Evolutionary conservation across 1,284 basidiomycete species (phyloP).

Genomic region (Marasmius sp.): DNA sequence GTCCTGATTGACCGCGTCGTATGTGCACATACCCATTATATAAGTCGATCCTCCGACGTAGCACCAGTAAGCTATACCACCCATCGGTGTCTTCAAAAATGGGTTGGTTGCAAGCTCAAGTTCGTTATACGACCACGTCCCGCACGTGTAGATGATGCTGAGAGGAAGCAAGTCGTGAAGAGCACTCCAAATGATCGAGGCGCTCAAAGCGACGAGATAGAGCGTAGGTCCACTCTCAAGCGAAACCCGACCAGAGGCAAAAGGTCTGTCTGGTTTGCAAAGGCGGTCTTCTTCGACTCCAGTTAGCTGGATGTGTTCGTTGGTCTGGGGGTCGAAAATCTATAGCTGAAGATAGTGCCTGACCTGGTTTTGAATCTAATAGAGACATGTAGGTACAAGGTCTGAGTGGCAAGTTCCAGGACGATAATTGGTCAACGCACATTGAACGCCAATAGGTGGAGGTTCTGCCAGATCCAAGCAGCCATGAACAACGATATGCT

Average conservation of each 20-base stretch:
- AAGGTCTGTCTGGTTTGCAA: conserved; percentile 36
- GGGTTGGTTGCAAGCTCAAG: conserved; percentile 27
- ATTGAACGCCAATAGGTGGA: conserved; percentile 4
- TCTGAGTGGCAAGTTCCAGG: too few species aligned
- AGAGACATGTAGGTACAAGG: background rate
- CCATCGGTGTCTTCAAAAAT: conserved; percentile 29
- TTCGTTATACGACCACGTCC: conserved; percentile 34
- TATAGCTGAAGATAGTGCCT: background rate
- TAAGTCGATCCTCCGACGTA: conserved; percentile 35
- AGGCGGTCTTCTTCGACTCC: conserved; percentile 32
- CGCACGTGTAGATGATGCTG: conserved; percentile 27
- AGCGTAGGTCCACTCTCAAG: conserved; percentile 19
- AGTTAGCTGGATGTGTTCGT: conserved; percentile 6
- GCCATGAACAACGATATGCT: background rate
- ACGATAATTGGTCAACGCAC: background rate
- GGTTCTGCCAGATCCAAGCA: background rate
- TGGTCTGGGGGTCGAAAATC: too few species aligned
- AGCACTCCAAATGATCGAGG: conserved; percentile 23
- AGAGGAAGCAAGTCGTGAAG: conserved; percentile 20
- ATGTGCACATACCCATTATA: conserved; percentile 26
- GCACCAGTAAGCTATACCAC: conserved; percentile 30
- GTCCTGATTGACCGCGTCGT: background rate
- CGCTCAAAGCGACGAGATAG: conserved; percentile 26
- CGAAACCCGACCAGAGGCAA: conserved; percentile 34
- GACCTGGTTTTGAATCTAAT: background rate